These are phyloP conservation scores for Eutrema yunnanense DNA, from an alignment of 345 rosid genomes.

Conservation along the genomic window DNA sequence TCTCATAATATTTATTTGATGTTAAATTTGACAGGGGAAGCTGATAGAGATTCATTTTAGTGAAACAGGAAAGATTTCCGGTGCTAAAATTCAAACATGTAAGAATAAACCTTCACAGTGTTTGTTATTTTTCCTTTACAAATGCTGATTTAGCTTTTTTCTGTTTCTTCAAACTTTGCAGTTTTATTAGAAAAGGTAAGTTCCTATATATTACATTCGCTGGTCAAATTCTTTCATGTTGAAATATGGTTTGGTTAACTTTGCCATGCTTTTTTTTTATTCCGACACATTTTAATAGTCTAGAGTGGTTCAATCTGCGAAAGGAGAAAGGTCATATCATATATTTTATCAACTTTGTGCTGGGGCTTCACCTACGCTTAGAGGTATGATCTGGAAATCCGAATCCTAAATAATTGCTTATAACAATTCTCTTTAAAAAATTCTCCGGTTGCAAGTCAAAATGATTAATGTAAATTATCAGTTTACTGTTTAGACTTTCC, in stretches of 20 bases:
- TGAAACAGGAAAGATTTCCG: slow-evolving; percentile 94
- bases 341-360: slow-evolving; percentile 98
- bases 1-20: slow-evolving; percentile 2
- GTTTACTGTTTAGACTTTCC: background rate
- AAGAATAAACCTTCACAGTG: background rate
- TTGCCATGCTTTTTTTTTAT: slow-evolving; percentile 11
- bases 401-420: background rate
- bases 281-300: slow-evolving; percentile 48
- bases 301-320: slow-evolving; percentile 92
- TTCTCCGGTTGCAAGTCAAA: background rate
- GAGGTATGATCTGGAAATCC: slow-evolving; percentile 42
- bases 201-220: background rate
- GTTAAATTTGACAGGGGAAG: slow-evolving; percentile 49
- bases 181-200: slow-evolving; percentile 69
- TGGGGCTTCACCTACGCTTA: slow-evolving; percentile 69
- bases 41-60: slow-evolving; percentile 96
- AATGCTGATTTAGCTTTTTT: background rate
- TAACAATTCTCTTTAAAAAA: background rate
- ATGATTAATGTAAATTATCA: background rate
- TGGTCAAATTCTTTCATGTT: background rate
- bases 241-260: slow-evolving; percentile 21
- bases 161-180: slow-evolving; percentile 12
- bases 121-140: background rate
- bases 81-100: slow-evolving; percentile 89
- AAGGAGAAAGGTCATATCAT: slow-evolving; percentile 97